Conservation (phyloP, 129 eudicot species). For the Cynara cardunculus region DNA sequence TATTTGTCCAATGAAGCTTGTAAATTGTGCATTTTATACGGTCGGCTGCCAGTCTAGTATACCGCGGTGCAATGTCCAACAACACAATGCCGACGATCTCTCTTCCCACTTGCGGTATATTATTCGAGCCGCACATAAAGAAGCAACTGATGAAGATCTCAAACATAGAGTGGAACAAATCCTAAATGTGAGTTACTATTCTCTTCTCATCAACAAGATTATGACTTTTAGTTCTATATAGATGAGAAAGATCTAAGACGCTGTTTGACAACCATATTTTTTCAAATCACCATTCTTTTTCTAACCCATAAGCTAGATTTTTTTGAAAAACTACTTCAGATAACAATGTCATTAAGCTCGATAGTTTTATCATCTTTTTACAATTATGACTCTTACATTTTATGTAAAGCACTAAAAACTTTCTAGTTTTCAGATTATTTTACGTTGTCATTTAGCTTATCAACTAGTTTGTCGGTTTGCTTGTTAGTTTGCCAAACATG, state of each 20-base stretch:
- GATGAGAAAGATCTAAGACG: neutral
- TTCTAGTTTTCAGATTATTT: neutral
- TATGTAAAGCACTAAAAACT: too few relatives aligned
- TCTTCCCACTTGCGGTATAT: slow-evolving; percentile 52
- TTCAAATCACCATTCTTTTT: neutral
- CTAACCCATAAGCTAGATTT: neutral
- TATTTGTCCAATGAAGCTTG: slow-evolving; percentile 82
- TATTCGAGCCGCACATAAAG: slow-evolving; percentile 52
- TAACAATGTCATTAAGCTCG: neutral
- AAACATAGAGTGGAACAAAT: slow-evolving; percentile 58
- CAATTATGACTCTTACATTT: neutral
- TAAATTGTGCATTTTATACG: slow-evolving; percentile 69
- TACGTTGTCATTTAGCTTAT: neutral
- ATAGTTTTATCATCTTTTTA: neutral
- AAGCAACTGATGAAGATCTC: slow-evolving; percentile 46
- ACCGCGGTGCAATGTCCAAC: slow-evolving; percentile 50
- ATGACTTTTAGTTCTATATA: neutral
- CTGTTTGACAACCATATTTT: neutral
- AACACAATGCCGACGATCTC: slow-evolving; percentile 53
- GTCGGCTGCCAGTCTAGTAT: slow-evolving; percentile 63
- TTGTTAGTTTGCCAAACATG: neutral
- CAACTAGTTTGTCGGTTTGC: neutral
- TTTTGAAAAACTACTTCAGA: neutral
- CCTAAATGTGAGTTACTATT: slow-evolving; percentile 36
- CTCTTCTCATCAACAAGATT: neutral